These are phyloP conservation scores for Leucosporidium creatinivorum DNA, from an alignment of 768 basidiomycete species.

Conservation along the genomic window DNA sequence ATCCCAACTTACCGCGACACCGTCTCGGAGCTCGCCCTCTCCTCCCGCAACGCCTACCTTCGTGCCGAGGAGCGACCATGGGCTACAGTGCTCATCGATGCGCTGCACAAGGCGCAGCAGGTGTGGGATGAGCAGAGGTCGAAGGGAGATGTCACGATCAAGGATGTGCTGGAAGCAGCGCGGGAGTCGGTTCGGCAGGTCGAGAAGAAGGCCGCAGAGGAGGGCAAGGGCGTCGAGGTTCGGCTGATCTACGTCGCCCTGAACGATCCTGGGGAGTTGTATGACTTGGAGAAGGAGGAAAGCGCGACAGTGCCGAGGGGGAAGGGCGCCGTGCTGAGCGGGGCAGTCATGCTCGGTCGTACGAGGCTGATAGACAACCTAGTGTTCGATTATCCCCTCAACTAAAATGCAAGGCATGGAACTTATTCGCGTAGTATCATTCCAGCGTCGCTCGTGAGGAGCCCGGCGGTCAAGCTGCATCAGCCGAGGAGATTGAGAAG, in stretches of 20 bases:
- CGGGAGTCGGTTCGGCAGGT: constrained; percentile 29
- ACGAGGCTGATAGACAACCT: constrained; percentile 93
- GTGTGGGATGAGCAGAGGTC: constrained; percentile 52
- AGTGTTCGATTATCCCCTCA: constrained; percentile 50
- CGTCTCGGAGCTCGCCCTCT: constrained; percentile 70
- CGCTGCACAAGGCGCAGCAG: constrained; percentile 54
- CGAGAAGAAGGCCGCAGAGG: constrained; percentile 25
- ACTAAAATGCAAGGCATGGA: not conserved
- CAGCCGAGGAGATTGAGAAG: no score
- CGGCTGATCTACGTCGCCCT: constrained; percentile 78
- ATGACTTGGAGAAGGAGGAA: constrained; percentile 46
- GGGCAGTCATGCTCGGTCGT: constrained; percentile 61
- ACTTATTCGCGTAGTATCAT: no score
- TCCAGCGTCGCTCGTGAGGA: no score
- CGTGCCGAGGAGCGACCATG: constrained; percentile 54
- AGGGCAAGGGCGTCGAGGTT: constrained; percentile 49
- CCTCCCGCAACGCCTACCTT: constrained; percentile 84
- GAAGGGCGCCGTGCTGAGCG: constrained; percentile 35
- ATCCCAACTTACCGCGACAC: constrained; percentile 66
- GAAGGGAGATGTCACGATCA: constrained; percentile 7
- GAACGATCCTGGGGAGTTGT: constrained; percentile 72
- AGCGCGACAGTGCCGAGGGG: constrained; percentile 38
- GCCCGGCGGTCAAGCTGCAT: no score
- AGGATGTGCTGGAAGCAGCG: constrained; percentile 36
- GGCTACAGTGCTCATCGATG: constrained; percentile 63